Base-by-base conservation (phyloP, 2,329 filamentous ascomycete species). In the Pseudogymnoascus sp. region DNA sequence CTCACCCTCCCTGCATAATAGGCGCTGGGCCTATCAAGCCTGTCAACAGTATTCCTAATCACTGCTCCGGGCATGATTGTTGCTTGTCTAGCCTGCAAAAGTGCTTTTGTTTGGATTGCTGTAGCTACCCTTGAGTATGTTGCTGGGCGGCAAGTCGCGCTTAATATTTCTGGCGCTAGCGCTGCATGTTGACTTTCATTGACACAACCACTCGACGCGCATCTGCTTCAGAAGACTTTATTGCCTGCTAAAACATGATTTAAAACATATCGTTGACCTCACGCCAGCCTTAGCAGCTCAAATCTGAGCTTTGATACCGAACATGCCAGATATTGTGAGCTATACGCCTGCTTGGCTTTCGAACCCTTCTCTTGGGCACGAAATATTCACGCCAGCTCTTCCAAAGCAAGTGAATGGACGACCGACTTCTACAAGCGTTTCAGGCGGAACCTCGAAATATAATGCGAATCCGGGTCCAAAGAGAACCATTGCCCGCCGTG, bases 11-110 rank as follows among this genome's bases (percentile, higher is more conserved):
- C 87, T 65, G 85, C 82, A 71, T 92, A 96, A 78, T 99, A 99
- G 69, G 93, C 92, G 73, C 93, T 97, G 15, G 94, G 93, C 75
- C 87, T 89, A 76, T 99, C 94, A 65, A 99, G 84, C 64, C 94
- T 83, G 58, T 97, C 93, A 65, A 97, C 89, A 6, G 94, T 97
- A 73, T 81, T 86, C 71, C 83, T 78, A 61, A 72, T 62, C 63
- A 65, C 60, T 60, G 62, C 68, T 3, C 57, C 57, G 59, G 71
- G 68, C 71, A 73, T 73, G 57, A 66, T 69, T 66, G 64, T 59
- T 58, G 62, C 38, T 41, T 62, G 37, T 47, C 25, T 57, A 12
- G 14, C 41, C 38, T 30, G 39, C n/a, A 28, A 62, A 36, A 50
- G 22, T 41, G 60, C 50, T 33, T 60, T 33, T 60, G 43, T 18